Base-by-base conservation (phyloP, 768 basidiomycete species). In the Termitomyces sp. region DNA sequence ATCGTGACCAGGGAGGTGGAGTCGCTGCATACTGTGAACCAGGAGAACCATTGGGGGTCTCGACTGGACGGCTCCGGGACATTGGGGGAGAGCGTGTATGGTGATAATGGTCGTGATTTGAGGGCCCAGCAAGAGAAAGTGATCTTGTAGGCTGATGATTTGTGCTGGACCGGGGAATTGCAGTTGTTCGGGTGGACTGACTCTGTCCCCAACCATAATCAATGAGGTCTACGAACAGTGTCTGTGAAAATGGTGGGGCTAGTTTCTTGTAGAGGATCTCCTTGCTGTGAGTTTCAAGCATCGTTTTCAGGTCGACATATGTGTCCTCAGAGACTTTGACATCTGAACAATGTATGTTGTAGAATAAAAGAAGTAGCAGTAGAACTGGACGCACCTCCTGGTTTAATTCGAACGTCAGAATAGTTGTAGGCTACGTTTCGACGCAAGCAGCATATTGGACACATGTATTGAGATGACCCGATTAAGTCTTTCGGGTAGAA, bases 401-500 rank as follows among this genome's bases (percentile, higher is more conserved):
- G 81, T 60, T 80, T 81, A 8, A 92, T 86, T 41, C 90, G 81
- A 22, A 93, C 81, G 63, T 92, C 88, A 1, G 89, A 88, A 65
- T 85, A 86, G 27, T 80, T 80, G 64, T 92, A 94, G 6, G 73
- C 70, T 58, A 79, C 79, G 58, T 84, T 87, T 74, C 88, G 91
- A 51, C 88, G 81, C 63, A 92, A 69, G 68, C 85, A 86, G 66
- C 92, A 93, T 20, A 93, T 68, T 0, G 91, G 91, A 64, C 92
- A 93, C 59, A 76, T 77, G 71, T 86, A 89, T 59, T 62, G 66
- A 65, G 63, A 61, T 65, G 58, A 48, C 65, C 66, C 59, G 69
- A 67, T 29, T 2, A 60, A 34, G 29, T 86, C 81, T 39, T 72
- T 62, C 2, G 85, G 82, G 69, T 79, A 88, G 71, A 88, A 90